Conservation (phyloP, 371 early-diverging fungal genomes). For the Batrachochytrium dendrobatidis region DNA sequence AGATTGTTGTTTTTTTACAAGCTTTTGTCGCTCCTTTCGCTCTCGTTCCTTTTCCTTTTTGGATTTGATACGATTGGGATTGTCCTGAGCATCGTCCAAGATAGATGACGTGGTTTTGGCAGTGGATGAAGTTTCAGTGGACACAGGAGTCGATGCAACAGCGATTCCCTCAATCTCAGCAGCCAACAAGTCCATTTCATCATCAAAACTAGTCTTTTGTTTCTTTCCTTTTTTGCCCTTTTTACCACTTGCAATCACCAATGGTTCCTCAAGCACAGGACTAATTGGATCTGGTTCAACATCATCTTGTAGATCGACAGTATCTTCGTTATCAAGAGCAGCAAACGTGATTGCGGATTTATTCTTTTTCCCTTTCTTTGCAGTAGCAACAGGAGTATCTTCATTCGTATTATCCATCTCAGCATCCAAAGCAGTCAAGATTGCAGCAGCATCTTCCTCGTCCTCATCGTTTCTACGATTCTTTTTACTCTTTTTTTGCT, state of each 20-base stretch:
- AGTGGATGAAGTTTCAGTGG: constrained; percentile 10
- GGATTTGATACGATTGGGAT: constrained; percentile 30
- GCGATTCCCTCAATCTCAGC: constrained; percentile 4
- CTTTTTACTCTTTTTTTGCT: constrained; percentile 22
- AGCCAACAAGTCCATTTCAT: constrained; percentile 14
- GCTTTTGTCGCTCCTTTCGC: constrained; percentile 42
- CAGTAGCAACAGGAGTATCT: constrained; percentile 4
- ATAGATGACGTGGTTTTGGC: constrained; percentile 6
- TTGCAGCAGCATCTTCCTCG: constrained; percentile 42
- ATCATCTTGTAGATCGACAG: too few relatives aligned
- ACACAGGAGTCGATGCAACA: neutral
- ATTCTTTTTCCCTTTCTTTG: constrained; percentile 15
- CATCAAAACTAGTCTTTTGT: constrained; percentile 19
- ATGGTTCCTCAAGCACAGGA: too few relatives aligned
- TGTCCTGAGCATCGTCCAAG: constrained; percentile 16
- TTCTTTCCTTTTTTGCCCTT: constrained; percentile 34
- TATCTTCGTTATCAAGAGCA: too few relatives aligned
- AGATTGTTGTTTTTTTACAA: constrained; percentile 27
- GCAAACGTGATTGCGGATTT: too few relatives aligned
- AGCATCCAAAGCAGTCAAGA: constrained; percentile 31
- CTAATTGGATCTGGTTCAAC: too few relatives aligned
- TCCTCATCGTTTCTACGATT: constrained; percentile 18
- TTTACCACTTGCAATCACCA: too few relatives aligned
- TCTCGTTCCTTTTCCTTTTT: constrained; percentile 52
- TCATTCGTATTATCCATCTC: constrained; percentile 12